Conservation (phyloP, 2,329 filamentous ascomycete genomes). For the Fonsecaea pugnacius region DNA sequence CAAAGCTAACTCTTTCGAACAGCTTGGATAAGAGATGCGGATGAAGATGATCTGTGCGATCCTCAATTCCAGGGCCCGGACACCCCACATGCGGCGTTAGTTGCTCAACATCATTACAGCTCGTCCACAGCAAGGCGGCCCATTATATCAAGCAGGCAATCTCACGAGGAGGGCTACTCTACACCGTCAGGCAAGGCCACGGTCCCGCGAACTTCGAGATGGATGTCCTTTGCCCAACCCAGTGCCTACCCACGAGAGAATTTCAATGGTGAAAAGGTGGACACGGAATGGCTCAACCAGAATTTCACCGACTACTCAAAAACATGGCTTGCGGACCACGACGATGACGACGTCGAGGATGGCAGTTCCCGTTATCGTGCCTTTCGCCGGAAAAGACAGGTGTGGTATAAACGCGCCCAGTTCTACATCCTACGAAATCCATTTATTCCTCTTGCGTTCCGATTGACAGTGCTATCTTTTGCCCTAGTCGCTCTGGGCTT, state of each 20-base stretch:
- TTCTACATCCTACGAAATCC: slow-evolving; percentile 75
- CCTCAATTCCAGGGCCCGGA: slow-evolving; percentile 45
- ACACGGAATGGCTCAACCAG: slow-evolving; percentile 51
- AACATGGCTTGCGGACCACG: slow-evolving; percentile 57
- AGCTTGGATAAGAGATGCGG: slow-evolving; percentile 51
- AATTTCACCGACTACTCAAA: slow-evolving; percentile 52
- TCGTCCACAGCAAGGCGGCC: slow-evolving; percentile 42
- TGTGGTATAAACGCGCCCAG: slow-evolving; percentile 66
- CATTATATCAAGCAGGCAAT: slow-evolving; percentile 24
- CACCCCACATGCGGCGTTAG: slow-evolving; percentile 45
- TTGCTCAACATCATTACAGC: slow-evolving; percentile 54
- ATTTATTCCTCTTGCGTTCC: slow-evolving; percentile 82
- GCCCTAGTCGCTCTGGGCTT: slow-evolving; percentile 81
- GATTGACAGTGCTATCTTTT: slow-evolving; percentile 79
- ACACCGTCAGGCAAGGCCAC: slow-evolving; percentile 26
- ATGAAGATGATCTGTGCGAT: slow-evolving; percentile 46
- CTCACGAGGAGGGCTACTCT: slow-evolving; percentile 21
- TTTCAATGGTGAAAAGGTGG: slow-evolving; percentile 48
- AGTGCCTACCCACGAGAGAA: slow-evolving; percentile 49
- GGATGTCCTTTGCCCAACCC: slow-evolving; percentile 51
- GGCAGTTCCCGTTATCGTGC: slow-evolving; percentile 54
- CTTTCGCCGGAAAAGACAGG: slow-evolving; percentile 57
- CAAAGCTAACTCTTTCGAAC: slow-evolving; percentile 1
- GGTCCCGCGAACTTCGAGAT: slow-evolving; percentile 49
- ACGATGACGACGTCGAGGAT: slow-evolving; percentile 57